A percentile compares a stretch with the other conserved stretches of the same genome.
Conservation (phyloP, 192 early-diverging fungal species). For the Linnemannia schmuckeri region DNA sequence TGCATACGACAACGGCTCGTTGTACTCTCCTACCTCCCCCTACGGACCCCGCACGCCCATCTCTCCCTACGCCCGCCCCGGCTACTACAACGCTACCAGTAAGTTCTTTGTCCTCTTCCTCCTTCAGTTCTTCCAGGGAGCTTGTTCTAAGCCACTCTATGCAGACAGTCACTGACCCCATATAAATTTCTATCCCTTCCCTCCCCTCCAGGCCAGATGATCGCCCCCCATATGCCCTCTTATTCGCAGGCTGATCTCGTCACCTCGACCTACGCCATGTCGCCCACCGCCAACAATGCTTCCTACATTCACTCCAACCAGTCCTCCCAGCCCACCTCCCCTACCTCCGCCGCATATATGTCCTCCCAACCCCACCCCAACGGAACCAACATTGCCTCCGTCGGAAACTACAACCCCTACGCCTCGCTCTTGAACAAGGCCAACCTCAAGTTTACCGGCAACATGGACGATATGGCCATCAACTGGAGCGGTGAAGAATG, state of each 20-base stretch:
- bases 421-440: slow-evolving; percentile 80
- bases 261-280: slow-evolving; percentile 19
- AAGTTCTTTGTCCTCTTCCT: slow-evolving; percentile 1
- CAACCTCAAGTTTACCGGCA: slow-evolving; percentile 75
- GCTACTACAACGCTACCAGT: slow-evolving; percentile 44
- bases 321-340: slow-evolving; percentile 10
- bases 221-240: slow-evolving; percentile 33
- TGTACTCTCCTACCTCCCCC: slow-evolving; percentile 42
- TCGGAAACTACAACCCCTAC: slow-evolving; percentile 63
- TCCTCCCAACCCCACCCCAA: slow-evolving; percentile 20
- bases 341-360: slow-evolving; percentile 10
- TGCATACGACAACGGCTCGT: slow-evolving; percentile 21
- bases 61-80: slow-evolving; percentile 31
- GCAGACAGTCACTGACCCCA: background rate
- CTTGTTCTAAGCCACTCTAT: background rate
- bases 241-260: slow-evolving; percentile 40
- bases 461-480: slow-evolving; percentile 76
- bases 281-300: slow-evolving; percentile 15
- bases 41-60: slow-evolving; percentile 41
- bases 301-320: slow-evolving; percentile 30
- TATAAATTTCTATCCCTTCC: slow-evolving; percentile 14
- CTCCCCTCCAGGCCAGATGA: slow-evolving; percentile 31
- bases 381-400: slow-evolving; percentile 23
- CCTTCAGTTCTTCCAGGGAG: background rate
- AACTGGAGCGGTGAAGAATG: slow-evolving; percentile 79